phyloP scores from a whole-genome alignment of 2,329 filamentous ascomycete genomes.

The Ceratocystiopsis sp. region DNA sequence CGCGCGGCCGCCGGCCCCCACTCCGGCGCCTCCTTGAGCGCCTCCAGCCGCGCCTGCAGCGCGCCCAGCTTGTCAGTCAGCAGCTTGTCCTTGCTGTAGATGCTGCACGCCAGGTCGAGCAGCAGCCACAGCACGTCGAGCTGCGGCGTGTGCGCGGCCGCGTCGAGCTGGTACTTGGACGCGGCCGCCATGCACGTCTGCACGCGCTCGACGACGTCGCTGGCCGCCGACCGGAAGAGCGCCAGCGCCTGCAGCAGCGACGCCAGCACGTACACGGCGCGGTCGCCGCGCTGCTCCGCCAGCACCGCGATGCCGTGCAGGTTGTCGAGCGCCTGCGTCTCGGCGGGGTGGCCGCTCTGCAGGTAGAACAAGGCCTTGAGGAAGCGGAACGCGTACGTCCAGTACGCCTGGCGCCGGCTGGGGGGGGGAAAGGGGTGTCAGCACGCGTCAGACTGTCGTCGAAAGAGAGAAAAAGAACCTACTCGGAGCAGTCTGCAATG shows the following conservation, averaged over 20 bases:
- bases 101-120: constrained; percentile 52
- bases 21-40: constrained; percentile 25
- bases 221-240: constrained; percentile 44
- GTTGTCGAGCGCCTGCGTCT: constrained; percentile 49
- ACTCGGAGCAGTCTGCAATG: constrained; percentile 51
- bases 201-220: constrained; percentile 51
- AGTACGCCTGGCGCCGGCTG: constrained; percentile 45
- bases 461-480: constrained; percentile 15
- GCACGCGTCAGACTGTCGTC: too few relatives aligned
- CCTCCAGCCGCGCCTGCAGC: constrained; percentile 46
- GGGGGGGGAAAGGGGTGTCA: constrained; percentile 6
- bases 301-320: constrained; percentile 44
- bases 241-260: constrained; percentile 53
- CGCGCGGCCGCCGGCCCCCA: constrained; percentile 19
- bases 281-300: constrained; percentile 43
- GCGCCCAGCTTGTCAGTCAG: constrained; percentile 41
- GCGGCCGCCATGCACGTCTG: constrained; percentile 60
- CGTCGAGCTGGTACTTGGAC: constrained; percentile 51
- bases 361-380: constrained; percentile 54
- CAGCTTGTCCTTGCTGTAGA: constrained; percentile 43
- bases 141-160: constrained; percentile 45
- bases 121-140: constrained; percentile 48
- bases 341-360: constrained; percentile 40
- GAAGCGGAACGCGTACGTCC: constrained; percentile 64
- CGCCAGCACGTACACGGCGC: constrained; percentile 46